These are phyloP conservation scores for Eruca vesicaria DNA, from an alignment of 441 rosid genomes.

Conservation along the genomic window DNA sequence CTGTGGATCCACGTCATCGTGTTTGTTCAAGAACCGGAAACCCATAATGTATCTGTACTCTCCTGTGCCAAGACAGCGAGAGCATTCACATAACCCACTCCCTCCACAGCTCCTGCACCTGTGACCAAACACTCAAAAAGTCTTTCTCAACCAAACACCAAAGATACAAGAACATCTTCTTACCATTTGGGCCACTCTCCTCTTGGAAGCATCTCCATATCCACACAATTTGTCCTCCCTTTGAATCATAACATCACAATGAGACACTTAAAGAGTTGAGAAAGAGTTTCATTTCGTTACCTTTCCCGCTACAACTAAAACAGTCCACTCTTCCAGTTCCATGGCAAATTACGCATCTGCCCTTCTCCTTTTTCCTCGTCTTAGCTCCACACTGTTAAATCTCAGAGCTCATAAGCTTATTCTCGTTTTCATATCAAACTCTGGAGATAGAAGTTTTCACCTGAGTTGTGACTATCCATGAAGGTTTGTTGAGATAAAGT, in stretches of 20 bases:
- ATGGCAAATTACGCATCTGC: constrained; percentile 61
- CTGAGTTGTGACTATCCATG: constrained; percentile 36
- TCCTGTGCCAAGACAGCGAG: constrained; percentile 78
- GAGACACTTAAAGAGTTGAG: neutral
- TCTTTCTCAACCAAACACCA: neutral
- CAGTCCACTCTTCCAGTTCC: constrained; percentile 75
- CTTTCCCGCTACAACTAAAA: constrained; percentile 60
- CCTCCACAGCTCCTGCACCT: constrained; percentile 86
- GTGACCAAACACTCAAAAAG: constrained; percentile 15
- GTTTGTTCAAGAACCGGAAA: constrained; percentile 58
- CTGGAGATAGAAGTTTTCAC: constrained; percentile 16
- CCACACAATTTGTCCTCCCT: constrained; percentile 72
- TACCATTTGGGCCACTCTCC: constrained; percentile 94
- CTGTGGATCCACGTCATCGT: constrained; percentile 14
- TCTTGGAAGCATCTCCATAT: constrained; percentile 66
- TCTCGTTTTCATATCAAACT: neutral
- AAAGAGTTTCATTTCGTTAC: constrained; percentile 28
- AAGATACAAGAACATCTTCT: neutral
- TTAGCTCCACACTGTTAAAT: neutral
- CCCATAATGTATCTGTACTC: constrained; percentile 71
- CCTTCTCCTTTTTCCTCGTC: constrained; percentile 48
- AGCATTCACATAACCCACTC: constrained; percentile 66
- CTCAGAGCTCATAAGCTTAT: neutral
- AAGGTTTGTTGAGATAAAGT: constrained; percentile 33
- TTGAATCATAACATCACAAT: neutral